Conservation (phyloP, 306 rosid genomes). For the Medicago ruthenica region DNA sequence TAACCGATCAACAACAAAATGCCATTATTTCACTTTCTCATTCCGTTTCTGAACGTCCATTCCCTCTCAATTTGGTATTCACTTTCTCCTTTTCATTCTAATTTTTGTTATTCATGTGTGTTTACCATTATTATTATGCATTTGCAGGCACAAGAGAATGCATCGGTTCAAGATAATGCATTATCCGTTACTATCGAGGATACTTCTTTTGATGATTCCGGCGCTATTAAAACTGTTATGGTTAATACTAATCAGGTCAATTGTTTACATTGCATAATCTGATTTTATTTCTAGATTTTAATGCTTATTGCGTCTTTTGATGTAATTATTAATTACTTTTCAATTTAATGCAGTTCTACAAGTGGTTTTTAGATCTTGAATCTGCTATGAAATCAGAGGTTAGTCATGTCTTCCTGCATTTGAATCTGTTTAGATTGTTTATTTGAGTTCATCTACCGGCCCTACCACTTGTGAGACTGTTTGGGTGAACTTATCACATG, state of each 20-base stretch:
- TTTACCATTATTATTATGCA: background rate
- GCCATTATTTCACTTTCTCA: slow-evolving; percentile 73
- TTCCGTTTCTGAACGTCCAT: slow-evolving; percentile 82
- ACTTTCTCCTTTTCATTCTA: background rate
- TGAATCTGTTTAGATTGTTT: background rate
- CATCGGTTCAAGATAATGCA: slow-evolving; percentile 58
- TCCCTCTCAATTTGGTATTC: slow-evolving; percentile 75
- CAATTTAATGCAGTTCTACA: slow-evolving; percentile 73
- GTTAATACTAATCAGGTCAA: slow-evolving; percentile 89
- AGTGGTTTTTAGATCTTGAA: slow-evolving; percentile 96
- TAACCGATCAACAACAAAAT: slow-evolving; percentile 79
- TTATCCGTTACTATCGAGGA: slow-evolving; percentile 62
- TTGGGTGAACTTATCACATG: too few species aligned
- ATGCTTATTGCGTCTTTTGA: background rate
- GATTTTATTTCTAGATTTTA: slow-evolving; percentile 8
- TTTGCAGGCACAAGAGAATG: slow-evolving; percentile 66
- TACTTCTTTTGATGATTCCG: slow-evolving; percentile 60
- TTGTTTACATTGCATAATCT: background rate
- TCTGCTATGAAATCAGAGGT: slow-evolving; percentile 98
- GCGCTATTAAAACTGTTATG: slow-evolving; percentile 68
- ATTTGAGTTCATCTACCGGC: too few species aligned
- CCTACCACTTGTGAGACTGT: too few species aligned
- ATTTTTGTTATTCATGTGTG: background rate
- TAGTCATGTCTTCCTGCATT: slow-evolving; percentile 32
- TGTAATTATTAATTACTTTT: slow-evolving; percentile 32